Base-by-base conservation (phyloP, 352 stramenopile genomes). In the Globisporangium spinosum region DNA sequence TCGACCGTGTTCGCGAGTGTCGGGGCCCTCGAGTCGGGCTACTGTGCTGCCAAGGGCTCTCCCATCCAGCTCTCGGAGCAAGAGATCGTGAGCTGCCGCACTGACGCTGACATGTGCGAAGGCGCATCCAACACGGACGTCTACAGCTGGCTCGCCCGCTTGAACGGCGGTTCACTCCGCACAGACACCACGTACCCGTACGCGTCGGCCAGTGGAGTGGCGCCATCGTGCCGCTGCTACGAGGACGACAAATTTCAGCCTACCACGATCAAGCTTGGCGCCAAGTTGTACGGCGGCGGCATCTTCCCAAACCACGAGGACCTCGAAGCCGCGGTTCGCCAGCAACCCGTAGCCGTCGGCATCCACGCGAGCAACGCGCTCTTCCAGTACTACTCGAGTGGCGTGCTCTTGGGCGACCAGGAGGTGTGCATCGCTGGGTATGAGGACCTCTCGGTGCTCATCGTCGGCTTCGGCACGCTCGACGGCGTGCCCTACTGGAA, bases 351-450 rank as follows among this genome's bases (percentile, higher is more conserved):
- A 12, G 38, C 60, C 22, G 35, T 65, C 5, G n/a, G 57, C n/a
- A 22, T 34, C 57, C 53, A 61, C 20, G 34, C n/a, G 17, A 59
- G 43, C 15, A 34, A 45, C 17, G 27, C 45, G n/a, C 40, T 45
- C 45, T 60, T 65, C 32, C 45, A 69, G 23, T 70, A 55, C n/a
- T 56, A 34, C 58, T 1, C 45, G 35, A 17, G 60, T 34, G 40
- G 57, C 40, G 40, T 65, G 54, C 53, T 72, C 55, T 47, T 34
- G 15, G 64, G 64, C 10, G 55, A 69, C 35, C 51, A 69, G 49
- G 67, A 64, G 13, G 60, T 82, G n/a, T 53, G 79, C n/a, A 65
- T 78, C 20, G 74, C 81, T 3, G 77, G 74, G 9, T 79, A 77
- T 58, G 69, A 65, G 27, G 53, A 38, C 25, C 64, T 49, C 22